Conservation (phyloP, 2,329 filamentous ascomycete genomes). For the Magnaporthiopsis rhizophila region DNA sequence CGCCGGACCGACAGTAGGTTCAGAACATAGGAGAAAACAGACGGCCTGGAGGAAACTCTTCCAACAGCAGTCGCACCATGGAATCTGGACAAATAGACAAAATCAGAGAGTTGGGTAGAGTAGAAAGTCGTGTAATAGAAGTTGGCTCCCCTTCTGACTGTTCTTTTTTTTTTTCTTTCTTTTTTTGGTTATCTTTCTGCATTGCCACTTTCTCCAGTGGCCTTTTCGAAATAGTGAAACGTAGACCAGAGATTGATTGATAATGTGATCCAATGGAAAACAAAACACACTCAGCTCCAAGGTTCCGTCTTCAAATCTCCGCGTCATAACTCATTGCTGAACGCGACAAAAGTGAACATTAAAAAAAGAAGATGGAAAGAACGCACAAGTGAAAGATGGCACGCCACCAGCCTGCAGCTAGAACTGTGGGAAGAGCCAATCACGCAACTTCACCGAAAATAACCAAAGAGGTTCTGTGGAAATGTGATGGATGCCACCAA, state of each 20-base stretch:
- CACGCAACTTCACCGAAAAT: neutral
- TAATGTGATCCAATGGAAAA: neutral
- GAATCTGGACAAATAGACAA: neutral
- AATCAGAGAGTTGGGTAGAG: neutral
- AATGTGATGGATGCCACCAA: neutral
- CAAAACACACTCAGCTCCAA: neutral
- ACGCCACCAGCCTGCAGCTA: neutral
- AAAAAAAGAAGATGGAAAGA: neutral
- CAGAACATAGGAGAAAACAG: too few relatives aligned
- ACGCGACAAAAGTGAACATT: neutral
- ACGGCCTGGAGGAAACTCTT: too few relatives aligned
- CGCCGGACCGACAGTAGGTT: too few relatives aligned
- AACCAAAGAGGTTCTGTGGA: neutral
- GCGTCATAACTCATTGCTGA: neutral
- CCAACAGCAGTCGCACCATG: too few relatives aligned
- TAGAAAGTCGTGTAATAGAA: neutral
- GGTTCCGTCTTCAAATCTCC: neutral
- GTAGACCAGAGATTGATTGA: neutral
- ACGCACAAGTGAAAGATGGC: neutral
- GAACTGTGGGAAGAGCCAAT: neutral
- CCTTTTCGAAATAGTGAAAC: neutral
- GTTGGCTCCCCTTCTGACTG: neutral
- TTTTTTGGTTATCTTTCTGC: neutral
- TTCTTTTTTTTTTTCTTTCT: neutral
- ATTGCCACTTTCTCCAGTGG: neutral